Evolutionary conservation across 139 green algal species (phyloP).

Genomic region (Picochlorum sp.): DNA sequence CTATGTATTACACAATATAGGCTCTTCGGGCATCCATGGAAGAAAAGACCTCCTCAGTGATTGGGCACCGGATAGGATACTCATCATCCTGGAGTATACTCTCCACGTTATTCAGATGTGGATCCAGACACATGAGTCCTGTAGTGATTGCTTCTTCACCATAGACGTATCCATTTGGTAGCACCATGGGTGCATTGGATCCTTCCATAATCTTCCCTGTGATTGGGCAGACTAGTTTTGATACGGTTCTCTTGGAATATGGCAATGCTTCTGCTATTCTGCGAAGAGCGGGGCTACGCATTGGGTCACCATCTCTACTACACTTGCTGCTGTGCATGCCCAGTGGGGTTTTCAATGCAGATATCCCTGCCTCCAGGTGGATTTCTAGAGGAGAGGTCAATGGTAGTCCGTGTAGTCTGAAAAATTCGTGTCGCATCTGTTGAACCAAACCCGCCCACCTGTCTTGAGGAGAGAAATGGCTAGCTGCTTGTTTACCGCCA

Average conservation of each 20-base stretch:
- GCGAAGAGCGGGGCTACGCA: constrained; percentile 62
- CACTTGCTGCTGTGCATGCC: constrained; percentile 27
- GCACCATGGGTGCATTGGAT: constrained; percentile 83
- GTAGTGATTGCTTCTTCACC: constrained; percentile 43
- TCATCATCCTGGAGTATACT: not conserved
- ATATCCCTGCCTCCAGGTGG: constrained; percentile 77
- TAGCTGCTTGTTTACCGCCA: not conserved
- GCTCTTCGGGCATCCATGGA: not conserved
- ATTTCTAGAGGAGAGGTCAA: constrained; percentile 58
- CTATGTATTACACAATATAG: not conserved
- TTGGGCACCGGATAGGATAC: not conserved
- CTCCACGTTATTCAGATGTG: not conserved
- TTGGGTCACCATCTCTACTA: constrained; percentile 59
- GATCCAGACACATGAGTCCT: not conserved
- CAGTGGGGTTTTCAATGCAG: constrained; percentile 69
- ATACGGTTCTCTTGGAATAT: constrained; percentile 74
- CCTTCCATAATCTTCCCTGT: constrained; percentile 79
- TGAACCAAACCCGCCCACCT: constrained; percentile 58
- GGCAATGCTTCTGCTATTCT: constrained; percentile 68
- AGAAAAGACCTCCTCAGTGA: not conserved
- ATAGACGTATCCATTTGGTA: constrained; percentile 88
- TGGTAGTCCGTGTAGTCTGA: constrained; percentile 67
- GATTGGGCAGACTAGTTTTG: constrained; percentile 81
- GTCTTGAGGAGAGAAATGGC: constrained; percentile 42
- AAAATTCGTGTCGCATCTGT: constrained; percentile 68